Conservation (phyloP, 176 grass and related monocot genomes). For the Pharus latifolius region DNA sequence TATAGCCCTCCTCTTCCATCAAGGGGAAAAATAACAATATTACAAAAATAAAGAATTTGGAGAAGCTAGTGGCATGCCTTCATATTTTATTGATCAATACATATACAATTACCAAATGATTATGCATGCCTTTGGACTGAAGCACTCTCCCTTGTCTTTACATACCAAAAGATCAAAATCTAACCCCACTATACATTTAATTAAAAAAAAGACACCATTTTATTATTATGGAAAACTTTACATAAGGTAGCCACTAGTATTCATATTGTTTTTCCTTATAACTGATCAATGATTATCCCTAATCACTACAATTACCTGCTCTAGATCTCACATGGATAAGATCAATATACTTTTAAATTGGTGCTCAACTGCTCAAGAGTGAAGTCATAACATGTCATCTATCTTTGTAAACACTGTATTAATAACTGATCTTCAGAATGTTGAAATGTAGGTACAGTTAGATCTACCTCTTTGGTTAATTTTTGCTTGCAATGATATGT, state of each 20-base stretch:
- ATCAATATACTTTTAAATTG: neutral
- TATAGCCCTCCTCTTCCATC: neutral
- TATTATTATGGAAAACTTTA: neutral
- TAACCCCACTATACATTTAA: neutral
- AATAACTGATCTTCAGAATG: neutral
- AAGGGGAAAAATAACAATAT: neutral
- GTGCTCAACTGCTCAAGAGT: neutral
- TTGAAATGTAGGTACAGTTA: neutral
- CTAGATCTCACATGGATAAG: constrained; percentile 11
- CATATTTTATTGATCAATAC: neutral
- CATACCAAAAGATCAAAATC: neutral
- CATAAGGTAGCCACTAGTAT: neutral
- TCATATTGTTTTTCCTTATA: neutral
- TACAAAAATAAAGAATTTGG: neutral
- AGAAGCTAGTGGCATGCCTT: neutral
- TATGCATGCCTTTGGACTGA: neutral
- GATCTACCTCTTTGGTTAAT: neutral
- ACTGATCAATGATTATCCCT: neutral
- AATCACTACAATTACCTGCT: neutral
- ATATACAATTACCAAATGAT: neutral
- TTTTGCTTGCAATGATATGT: too few relatives aligned
- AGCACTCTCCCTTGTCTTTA: neutral
- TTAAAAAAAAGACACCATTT: neutral
- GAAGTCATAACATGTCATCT: neutral
- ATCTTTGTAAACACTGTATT: neutral